phyloP scores from a whole-genome alignment of 2,329 filamentous ascomycete genomes.

The Aureobasidium lini region DNA sequence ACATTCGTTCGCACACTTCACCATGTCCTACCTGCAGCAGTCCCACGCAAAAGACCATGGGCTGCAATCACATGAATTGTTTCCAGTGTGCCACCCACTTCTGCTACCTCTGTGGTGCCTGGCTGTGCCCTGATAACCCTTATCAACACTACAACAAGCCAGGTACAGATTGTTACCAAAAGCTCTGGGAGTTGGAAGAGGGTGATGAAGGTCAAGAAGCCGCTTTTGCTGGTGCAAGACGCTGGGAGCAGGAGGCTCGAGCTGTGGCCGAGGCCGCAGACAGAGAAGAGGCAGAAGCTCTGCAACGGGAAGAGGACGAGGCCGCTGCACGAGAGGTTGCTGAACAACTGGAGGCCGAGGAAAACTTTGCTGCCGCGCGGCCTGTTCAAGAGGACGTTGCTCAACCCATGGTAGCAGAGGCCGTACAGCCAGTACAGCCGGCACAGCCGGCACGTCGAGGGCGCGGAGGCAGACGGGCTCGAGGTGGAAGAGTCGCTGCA shows the following conservation, averaged over 20 bases:
- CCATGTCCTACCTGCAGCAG: constrained; percentile 82
- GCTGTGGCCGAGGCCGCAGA: constrained; percentile 28
- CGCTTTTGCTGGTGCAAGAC: constrained; percentile 36
- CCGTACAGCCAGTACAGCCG: not conserved
- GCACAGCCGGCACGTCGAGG: not conserved
- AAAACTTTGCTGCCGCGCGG: not conserved
- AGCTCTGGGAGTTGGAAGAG: constrained; percentile 81
- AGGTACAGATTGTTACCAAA: constrained; percentile 65
- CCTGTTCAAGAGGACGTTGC: not conserved
- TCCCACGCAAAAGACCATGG: constrained; percentile 81
- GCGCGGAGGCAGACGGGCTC: not conserved
- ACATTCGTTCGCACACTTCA: constrained; percentile 72
- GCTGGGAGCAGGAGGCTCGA: constrained; percentile 36
- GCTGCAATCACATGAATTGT: constrained; percentile 97
- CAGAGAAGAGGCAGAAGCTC: constrained; percentile 24
- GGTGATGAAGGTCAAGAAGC: constrained; percentile 54
- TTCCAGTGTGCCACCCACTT: constrained; percentile 86
- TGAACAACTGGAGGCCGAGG: constrained; percentile 13
- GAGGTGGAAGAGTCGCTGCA: not conserved
- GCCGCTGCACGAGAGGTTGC: constrained; percentile 32
- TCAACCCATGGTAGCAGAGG: not conserved
- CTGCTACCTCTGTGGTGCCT: constrained; percentile 88
- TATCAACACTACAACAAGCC: constrained; percentile 81
- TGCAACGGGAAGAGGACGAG: constrained; percentile 28
- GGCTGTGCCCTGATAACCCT: constrained; percentile 72